These are phyloP conservation scores for Chrysoporthe puriensis DNA, from an alignment of 2,329 filamentous ascomycete species.

Conservation along the genomic window DNA sequence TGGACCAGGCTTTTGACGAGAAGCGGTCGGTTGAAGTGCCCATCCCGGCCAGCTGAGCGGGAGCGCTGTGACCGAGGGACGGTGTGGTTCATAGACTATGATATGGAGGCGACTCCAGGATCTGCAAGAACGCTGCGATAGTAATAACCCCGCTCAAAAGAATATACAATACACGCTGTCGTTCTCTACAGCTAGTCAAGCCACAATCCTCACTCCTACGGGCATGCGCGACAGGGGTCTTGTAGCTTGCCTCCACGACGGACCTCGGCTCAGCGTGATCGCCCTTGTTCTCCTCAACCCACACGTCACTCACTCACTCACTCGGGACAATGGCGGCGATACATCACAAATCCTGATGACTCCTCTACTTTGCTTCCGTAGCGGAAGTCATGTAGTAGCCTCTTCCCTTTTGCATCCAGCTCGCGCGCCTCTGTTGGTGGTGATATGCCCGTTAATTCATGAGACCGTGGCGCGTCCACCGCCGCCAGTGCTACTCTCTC, in stretches of 20 bases:
- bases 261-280: constrained; percentile 24
- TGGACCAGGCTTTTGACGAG: not conserved
- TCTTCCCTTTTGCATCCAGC: not conserved
- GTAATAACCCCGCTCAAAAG: too few species aligned
- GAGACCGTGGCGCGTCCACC: not conserved
- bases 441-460: not conserved
- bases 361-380: not conserved
- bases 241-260: not conserved
- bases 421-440: not conserved
- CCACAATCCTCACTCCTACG: not conserved
- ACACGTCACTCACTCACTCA: not conserved
- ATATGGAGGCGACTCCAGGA: not conserved
- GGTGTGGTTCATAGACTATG: not conserved
- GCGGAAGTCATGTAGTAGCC: not conserved
- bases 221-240: not conserved
- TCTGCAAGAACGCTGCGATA: not conserved
- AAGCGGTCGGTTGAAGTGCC: constrained; percentile 6
- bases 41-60: not conserved
- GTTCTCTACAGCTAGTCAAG: too few species aligned
- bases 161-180: too few species aligned
- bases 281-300: constrained; percentile 3
- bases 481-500: not conserved
- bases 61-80: not conserved
- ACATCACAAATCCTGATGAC: not conserved
- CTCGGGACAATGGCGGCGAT: not conserved